A percentile compares a stretch with the other conserved stretches of the same genome.
Conservation (phyloP, 768 basidiomycete species). For the Trametes cinnabarina region DNA sequence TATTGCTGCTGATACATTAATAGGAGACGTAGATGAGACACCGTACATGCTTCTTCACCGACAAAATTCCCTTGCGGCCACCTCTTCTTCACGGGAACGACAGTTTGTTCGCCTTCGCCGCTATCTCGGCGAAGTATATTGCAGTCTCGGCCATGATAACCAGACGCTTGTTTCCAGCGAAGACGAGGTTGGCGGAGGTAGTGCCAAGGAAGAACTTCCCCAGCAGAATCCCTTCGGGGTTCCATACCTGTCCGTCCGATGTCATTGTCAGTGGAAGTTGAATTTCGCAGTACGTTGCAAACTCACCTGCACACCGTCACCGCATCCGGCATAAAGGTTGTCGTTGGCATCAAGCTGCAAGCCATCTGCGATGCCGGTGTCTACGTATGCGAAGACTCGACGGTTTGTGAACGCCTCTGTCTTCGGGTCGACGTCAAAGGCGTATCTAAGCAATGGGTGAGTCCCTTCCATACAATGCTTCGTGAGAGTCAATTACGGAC, state of each 20-base stretch:
- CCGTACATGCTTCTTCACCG: too few relatives aligned
- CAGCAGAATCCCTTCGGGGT: constrained; percentile 50
- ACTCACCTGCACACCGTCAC: constrained; percentile 65
- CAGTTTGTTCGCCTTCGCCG: constrained; percentile 32
- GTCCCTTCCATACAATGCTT: too few relatives aligned
- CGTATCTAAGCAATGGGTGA: constrained; percentile 44
- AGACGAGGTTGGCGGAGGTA: constrained; percentile 39
- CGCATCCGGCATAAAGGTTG: constrained; percentile 66
- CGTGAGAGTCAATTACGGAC: constrained; percentile 42
- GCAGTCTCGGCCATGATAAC: constrained; percentile 40
- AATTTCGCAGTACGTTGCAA: neutral
- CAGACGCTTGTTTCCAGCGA: constrained; percentile 39
- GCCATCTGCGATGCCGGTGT: constrained; percentile 67
- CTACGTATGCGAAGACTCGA: constrained; percentile 64
- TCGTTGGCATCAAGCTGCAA: constrained; percentile 61
- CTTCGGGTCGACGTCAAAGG: constrained; percentile 60
- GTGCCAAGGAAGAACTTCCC: constrained; percentile 60
- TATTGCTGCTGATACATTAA: neutral
- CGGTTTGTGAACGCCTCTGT: constrained; percentile 57
- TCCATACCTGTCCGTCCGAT: constrained; percentile 46
- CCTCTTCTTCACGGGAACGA: constrained; percentile 31
- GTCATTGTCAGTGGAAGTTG: neutral
- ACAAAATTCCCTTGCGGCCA: too few relatives aligned
- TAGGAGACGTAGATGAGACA: too few relatives aligned
- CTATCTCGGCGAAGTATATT: constrained; percentile 39